Percentiles rank a stretch among this genome's conserved stretches.
phyloP scores from a whole-genome alignment of 2,329 filamentous ascomycete genomes.

The Penicillium sp. region DNA sequence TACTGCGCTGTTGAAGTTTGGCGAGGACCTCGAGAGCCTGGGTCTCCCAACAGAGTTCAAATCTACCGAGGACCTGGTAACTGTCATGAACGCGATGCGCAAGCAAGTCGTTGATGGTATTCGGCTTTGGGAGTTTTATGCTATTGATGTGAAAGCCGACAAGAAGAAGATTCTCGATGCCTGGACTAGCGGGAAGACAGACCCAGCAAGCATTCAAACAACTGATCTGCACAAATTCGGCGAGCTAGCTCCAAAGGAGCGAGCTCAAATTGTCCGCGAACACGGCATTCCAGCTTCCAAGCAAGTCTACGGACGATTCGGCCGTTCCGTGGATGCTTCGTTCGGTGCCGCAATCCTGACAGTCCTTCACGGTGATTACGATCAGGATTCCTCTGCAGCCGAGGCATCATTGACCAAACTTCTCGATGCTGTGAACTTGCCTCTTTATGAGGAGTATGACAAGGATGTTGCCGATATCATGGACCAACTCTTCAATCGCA shows the following conservation, averaged over 20 bases:
- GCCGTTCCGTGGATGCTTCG: constrained; percentile 69
- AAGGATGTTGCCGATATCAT: constrained; percentile 78
- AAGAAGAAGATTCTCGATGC: constrained; percentile 68
- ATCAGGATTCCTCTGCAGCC: constrained; percentile 53
- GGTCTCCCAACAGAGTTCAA: constrained; percentile 77
- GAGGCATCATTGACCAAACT: constrained; percentile 62
- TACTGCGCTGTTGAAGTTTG: constrained; percentile 68
- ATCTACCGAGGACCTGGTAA: constrained; percentile 70
- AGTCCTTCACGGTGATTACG: constrained; percentile 69
- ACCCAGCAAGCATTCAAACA: constrained; percentile 20
- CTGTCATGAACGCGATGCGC: constrained; percentile 84
- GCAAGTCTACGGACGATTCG: constrained; percentile 77
- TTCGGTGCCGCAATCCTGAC: constrained; percentile 71
- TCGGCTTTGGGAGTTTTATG: constrained; percentile 92
- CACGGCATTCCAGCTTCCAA: constrained; percentile 73
- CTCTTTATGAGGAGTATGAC: constrained; percentile 92
- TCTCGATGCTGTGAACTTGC: constrained; percentile 81
- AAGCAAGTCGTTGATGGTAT: constrained; percentile 75
- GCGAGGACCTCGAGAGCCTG: constrained; percentile 64
- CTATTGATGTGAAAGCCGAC: constrained; percentile 75
- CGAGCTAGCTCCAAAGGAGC: constrained; percentile 59
- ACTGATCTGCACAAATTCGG: constrained; percentile 54
- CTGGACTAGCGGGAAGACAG: constrained; percentile 60
- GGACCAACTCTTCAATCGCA: constrained; percentile 88
- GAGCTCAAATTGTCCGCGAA: constrained; percentile 64